A percentile compares a stretch with the other conserved stretches of the same genome.
These are phyloP conservation scores for Ciborinia camelliae DNA, from an alignment of 2,329 filamentous ascomycete genomes.

Conservation along the genomic window DNA sequence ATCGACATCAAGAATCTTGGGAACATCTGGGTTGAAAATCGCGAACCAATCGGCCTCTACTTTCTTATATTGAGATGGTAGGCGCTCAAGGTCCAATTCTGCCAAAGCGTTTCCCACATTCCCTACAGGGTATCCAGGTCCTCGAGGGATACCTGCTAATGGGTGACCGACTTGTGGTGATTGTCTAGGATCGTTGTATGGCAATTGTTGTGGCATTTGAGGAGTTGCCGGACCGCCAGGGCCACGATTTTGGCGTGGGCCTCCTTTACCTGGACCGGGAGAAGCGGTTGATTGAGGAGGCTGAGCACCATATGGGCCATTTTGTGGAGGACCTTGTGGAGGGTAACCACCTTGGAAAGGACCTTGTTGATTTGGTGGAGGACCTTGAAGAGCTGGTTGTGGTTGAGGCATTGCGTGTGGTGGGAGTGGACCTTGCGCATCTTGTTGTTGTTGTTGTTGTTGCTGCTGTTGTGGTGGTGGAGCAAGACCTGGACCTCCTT, in stretches of 20 bases:
- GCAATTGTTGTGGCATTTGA: conserved; percentile 83
- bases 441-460: conserved; percentile 45
- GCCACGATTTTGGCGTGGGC: conserved; percentile 62
- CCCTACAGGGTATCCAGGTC: conserved; percentile 31
- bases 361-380: conserved; percentile 55
- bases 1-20: conserved; percentile 86
- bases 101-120: conserved; percentile 70
- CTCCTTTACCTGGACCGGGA: conserved; percentile 70
- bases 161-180: conserved; percentile 88
- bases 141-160: conserved; percentile 59
- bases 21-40: conserved; percentile 90
- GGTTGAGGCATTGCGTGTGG: conserved; percentile 61
- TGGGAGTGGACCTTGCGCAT: conserved; percentile 34
- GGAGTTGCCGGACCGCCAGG: conserved; percentile 77
- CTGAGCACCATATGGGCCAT: conserved; percentile 71
- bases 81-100: conserved; percentile 80
- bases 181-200: conserved; percentile 76
- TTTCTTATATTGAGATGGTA: conserved; percentile 85
- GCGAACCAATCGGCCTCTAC: conserved; percentile 91
- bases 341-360: conserved; percentile 59
- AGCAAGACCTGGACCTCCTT: conserved; percentile 80
- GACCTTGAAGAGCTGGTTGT: conserved; percentile 44
- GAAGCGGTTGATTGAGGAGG: conserved; percentile 82
- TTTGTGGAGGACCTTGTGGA: conserved; percentile 52
- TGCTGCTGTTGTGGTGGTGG: conserved; percentile 54